Conservation (phyloP, 2,329 filamentous ascomycete genomes). For the Paecilomyces sp. region DNA sequence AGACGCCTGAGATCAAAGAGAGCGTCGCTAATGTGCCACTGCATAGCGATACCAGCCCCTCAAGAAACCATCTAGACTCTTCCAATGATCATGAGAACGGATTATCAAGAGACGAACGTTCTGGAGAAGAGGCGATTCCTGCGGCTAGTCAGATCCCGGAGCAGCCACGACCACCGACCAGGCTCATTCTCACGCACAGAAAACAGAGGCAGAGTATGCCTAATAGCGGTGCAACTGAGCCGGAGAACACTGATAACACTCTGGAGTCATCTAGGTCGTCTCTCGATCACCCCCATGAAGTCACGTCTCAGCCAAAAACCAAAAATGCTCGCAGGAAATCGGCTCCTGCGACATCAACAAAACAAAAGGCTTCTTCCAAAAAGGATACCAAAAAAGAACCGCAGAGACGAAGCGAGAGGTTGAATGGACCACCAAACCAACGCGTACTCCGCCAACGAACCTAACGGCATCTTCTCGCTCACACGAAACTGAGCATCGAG, state of each 20-base stretch:
- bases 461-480: not conserved
- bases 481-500: not conserved
- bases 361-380: not conserved
- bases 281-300: not conserved
- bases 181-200: not conserved
- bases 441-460: not conserved
- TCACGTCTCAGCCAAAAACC: not conserved
- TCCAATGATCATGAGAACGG: not conserved
- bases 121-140: not conserved
- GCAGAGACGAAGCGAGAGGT: conserved; percentile 1
- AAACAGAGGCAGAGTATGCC: not conserved
- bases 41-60: not conserved
- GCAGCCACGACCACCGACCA: not conserved
- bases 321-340: not conserved
- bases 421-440: conserved; percentile 1
- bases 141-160: not conserved
- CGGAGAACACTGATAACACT: not conserved
- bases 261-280: not conserved
- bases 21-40: not conserved
- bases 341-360: not conserved
- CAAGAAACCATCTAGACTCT: not conserved
- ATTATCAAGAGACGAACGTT: not conserved
- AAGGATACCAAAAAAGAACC: not conserved
- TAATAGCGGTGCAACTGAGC: not conserved
- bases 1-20: not conserved